A percentile compares a stretch with the other conserved stretches of the same genome.
Conservation (phyloP, 2,329 filamentous ascomycete species). For the Sporothrix globosa region DNA sequence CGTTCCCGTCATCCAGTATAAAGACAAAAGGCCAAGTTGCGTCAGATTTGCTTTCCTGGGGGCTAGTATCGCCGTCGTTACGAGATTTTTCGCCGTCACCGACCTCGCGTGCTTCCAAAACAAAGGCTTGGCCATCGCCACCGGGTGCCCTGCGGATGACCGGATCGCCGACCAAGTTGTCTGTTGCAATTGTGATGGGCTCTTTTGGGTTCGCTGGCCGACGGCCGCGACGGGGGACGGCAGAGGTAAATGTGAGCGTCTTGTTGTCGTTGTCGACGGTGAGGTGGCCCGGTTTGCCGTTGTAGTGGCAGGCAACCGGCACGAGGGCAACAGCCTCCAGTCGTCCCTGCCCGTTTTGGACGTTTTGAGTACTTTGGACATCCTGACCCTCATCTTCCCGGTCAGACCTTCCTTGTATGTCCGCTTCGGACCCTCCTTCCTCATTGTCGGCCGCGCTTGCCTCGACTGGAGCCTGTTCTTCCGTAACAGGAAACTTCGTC, state of each 20-base stretch:
- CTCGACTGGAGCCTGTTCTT: neutral
- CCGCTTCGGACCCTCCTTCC: neutral
- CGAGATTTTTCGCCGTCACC: neutral
- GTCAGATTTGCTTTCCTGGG: neutral
- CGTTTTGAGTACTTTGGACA: neutral
- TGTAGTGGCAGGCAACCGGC: conserved; percentile 31
- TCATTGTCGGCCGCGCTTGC: neutral
- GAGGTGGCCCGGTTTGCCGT: conserved; percentile 38
- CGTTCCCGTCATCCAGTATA: conserved; percentile 34
- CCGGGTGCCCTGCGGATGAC: conserved; percentile 37
- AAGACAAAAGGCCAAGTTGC: conserved; percentile 37
- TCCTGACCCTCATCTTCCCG: neutral
- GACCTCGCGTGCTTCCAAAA: conserved; percentile 34
- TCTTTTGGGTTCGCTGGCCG: conserved; percentile 32
- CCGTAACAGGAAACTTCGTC: neutral
- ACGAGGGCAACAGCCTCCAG: neutral
- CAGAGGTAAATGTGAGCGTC: conserved; percentile 36
- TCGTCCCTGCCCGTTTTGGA: neutral
- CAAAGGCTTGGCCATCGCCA: conserved; percentile 38
- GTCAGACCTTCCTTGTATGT: neutral
- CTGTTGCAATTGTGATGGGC: conserved; percentile 38
- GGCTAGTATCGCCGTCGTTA: neutral
- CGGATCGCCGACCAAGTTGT: conserved; percentile 35
- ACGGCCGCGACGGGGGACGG: conserved; percentile 8
- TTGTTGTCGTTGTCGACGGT: conserved; percentile 30